Evolutionary conservation across 1,139 yeast genomes (phyloP).

Genomic region (Saccharomyces pastorianus): DNA sequence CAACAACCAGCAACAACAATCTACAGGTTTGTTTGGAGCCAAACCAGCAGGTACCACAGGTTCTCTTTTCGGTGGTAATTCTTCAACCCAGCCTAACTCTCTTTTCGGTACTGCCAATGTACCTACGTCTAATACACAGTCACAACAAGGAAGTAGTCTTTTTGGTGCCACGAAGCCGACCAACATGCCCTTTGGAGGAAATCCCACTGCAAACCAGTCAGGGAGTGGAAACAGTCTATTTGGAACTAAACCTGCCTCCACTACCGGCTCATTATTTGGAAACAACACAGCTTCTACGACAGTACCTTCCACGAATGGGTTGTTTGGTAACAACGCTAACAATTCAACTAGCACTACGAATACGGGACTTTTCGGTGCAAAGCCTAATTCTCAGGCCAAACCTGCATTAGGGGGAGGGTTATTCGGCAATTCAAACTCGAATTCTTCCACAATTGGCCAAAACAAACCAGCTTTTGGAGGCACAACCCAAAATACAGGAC

Average conservation of each 20-base stretch:
- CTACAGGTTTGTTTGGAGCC: conserved; percentile 28
- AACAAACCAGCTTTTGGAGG: neutral
- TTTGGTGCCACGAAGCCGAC: conserved; percentile 27
- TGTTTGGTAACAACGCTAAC: conserved; percentile 24
- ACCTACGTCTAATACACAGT: conserved; percentile 21
- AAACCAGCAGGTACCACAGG: conserved; percentile 24
- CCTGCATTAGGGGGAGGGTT: neutral
- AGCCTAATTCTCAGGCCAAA: neutral
- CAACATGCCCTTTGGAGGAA: conserved; percentile 4
- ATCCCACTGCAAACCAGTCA: conserved; percentile 9
- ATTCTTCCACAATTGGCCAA: neutral
- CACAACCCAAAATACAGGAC: neutral
- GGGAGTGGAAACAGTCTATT: conserved; percentile 31
- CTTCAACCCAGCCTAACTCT: conserved; percentile 4
- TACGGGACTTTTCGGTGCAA: conserved; percentile 7
- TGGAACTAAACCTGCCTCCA: conserved; percentile 30
- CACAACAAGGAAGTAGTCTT: conserved; percentile 26
- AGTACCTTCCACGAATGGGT: conserved; percentile 19
- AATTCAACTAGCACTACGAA: conserved; percentile 9
- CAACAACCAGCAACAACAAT: conserved; percentile 8
- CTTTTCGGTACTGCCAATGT: conserved; percentile 8
- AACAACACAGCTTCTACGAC: conserved; percentile 13
- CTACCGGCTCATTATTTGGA: conserved; percentile 14
- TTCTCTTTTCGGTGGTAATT: conserved; percentile 31
- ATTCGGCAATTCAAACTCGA: neutral